These are phyloP conservation scores for Umbelopsis sp. DNA, from an alignment of 192 early-diverging fungal genomes.

Conservation along the genomic window DNA sequence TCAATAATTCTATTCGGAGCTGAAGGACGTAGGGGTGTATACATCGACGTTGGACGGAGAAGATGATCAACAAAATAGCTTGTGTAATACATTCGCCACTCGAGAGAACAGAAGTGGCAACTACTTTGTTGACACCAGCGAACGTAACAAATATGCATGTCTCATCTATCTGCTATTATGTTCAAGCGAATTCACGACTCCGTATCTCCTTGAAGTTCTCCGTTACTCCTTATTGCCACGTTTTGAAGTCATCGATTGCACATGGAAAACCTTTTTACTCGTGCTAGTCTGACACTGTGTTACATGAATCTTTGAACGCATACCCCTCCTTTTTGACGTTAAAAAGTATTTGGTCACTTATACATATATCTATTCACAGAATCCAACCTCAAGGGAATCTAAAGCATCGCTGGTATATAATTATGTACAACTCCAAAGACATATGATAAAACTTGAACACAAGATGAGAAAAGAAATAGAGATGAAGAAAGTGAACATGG, in stretches of 20 bases:
- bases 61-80: no score
- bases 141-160: no score
- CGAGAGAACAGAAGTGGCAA: no score
- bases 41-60: no score
- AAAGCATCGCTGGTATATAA: slow-evolving; percentile 14
- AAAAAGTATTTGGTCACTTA: background rate
- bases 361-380: background rate
- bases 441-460: slow-evolving; percentile 14
- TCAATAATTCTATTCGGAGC: no score
- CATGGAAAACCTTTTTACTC: slow-evolving; percentile 2
- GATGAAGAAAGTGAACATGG: background rate
- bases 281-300: background rate
- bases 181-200: background rate
- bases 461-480: slow-evolving; percentile 14
- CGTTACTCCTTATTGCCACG: slow-evolving; percentile 15
- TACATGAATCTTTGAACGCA: background rate
- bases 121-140: no score
- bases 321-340: background rate
- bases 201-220: background rate
- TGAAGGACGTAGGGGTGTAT: no score
- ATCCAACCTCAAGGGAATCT: slow-evolving; percentile 15
- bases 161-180: no score
- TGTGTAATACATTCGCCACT: no score
- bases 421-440: slow-evolving; percentile 23
- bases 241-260: slow-evolving; percentile 3